Evolutionary conservation across 768 basidiomycete species (phyloP).

Genomic region (Tylopilus sp.): DNA sequence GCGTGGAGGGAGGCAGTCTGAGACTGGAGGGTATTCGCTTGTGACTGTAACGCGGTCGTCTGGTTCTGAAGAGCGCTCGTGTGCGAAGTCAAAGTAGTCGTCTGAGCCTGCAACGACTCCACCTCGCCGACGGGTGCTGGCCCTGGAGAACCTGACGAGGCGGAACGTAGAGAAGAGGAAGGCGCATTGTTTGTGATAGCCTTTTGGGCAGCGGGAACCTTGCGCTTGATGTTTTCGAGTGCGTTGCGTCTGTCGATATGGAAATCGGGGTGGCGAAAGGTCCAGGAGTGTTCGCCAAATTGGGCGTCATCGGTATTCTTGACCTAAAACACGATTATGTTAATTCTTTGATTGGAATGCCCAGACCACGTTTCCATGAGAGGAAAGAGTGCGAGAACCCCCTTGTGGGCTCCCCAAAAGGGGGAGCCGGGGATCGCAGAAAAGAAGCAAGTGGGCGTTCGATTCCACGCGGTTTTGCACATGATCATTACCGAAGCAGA

Average conservation of each 20-base stretch:
- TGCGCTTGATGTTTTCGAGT: slow-evolving; percentile 66
- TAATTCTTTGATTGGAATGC: background rate
- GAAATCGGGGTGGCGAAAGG: slow-evolving; percentile 52
- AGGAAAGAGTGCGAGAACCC: background rate
- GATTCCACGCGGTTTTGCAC: slow-evolving; percentile 15
- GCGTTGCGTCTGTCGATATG: slow-evolving; percentile 50
- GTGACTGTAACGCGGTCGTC: slow-evolving; percentile 27
- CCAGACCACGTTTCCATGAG: slow-evolving; percentile 1
- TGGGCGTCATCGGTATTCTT: slow-evolving; percentile 83
- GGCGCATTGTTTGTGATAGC: slow-evolving; percentile 23
- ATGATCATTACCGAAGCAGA: slow-evolving; percentile 11
- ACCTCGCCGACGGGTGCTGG: slow-evolving; percentile 22
- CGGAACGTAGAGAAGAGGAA: slow-evolving; percentile 26
- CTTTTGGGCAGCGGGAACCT: slow-evolving; percentile 42
- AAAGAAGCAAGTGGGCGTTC: slow-evolving; percentile 13
- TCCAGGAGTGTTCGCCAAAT: slow-evolving; percentile 59
- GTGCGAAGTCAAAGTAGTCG: slow-evolving; percentile 29
- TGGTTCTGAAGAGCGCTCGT: slow-evolving; percentile 29
- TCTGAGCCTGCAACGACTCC: slow-evolving; percentile 28
- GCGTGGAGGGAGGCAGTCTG: slow-evolving; percentile 34
- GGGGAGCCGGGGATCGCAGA: slow-evolving; percentile 9
- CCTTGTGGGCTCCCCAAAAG: slow-evolving; percentile 13
- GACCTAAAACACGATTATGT: slow-evolving; percentile 41
- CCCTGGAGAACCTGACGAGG: slow-evolving; percentile 27
- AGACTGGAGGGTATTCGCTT: slow-evolving; percentile 25